phyloP scores from a whole-genome alignment of 2,329 filamentous ascomycete genomes.

The Cladosporium sp. region DNA sequence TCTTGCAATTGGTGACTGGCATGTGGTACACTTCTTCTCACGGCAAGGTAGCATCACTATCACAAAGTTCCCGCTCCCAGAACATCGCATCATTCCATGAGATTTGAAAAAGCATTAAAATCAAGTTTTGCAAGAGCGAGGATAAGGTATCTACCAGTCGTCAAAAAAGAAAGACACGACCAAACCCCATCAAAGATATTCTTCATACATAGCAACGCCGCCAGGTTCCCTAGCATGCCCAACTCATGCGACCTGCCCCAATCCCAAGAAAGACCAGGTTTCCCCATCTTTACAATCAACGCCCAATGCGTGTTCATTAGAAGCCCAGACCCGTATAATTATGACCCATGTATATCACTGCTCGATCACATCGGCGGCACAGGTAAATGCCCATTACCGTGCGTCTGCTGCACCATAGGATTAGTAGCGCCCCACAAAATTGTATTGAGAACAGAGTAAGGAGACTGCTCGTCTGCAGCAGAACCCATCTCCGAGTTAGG shows the following conservation, averaged over 20 bases:
- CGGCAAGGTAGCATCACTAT: no score
- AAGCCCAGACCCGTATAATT: no score
- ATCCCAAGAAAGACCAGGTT: not conserved
- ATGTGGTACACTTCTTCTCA: not conserved
- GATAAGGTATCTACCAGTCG: no score
- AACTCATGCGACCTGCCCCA: not conserved
- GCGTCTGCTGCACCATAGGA: not conserved
- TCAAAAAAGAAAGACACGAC: no score
- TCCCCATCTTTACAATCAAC: not conserved
- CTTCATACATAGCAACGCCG: no score
- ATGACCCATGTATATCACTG: not conserved
- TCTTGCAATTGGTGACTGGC: not conserved
- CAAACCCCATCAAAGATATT: no score
- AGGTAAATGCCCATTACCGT: not conserved
- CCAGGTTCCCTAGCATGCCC: not conserved
- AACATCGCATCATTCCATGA: no score
- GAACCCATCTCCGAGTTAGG: slow-evolving; percentile 28
- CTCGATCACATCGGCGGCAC: not conserved
- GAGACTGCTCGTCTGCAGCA: slow-evolving; percentile 36
- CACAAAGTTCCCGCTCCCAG: no score
- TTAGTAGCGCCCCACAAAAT: slow-evolving; percentile 32
- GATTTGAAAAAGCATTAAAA: no score
- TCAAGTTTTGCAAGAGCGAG: no score
- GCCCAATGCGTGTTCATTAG: not conserved
- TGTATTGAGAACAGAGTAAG: slow-evolving; percentile 46